phyloP scores from a whole-genome alignment of 768 basidiomycete genomes.

The Boletus edulis region DNA sequence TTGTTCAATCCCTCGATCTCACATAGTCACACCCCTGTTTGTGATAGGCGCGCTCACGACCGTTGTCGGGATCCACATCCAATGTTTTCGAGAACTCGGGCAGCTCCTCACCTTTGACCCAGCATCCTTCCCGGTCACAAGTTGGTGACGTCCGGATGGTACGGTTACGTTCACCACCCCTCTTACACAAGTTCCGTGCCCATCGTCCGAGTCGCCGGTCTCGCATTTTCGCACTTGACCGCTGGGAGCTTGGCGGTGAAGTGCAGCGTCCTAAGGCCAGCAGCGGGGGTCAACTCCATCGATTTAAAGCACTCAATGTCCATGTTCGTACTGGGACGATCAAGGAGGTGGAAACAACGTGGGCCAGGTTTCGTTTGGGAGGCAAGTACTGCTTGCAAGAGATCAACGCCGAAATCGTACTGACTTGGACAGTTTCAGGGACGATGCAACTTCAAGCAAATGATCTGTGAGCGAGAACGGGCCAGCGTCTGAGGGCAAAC shows the following conservation, averaged over 20 bases:
- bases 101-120: conserved; percentile 58
- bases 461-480: too few species aligned
- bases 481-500: too few species aligned
- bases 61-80: conserved; percentile 46
- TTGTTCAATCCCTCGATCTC: conserved; percentile 28
- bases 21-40: conserved; percentile 41
- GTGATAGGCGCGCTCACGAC: conserved; percentile 43
- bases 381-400: too few species aligned
- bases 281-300: too few species aligned
- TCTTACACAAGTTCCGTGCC: conserved; percentile 52
- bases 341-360: too few species aligned
- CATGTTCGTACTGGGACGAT: too few species aligned
- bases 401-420: too few species aligned
- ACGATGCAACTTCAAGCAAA: too few species aligned
- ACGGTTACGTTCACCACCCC: conserved; percentile 53
- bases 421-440: too few species aligned
- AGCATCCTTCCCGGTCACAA: conserved; percentile 51
- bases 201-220: conserved; percentile 38
- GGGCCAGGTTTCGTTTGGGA: too few species aligned
- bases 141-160: conserved; percentile 48
- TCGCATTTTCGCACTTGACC: conserved; percentile 46
- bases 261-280: conserved; percentile 19
- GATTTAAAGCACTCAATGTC: too few species aligned
- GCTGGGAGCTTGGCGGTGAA: conserved; percentile 47
- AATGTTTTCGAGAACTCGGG: conserved; percentile 53